phyloP scores from a whole-genome alignment of 371 early-diverging fungal genomes.

The Mortierella sp. region DNA sequence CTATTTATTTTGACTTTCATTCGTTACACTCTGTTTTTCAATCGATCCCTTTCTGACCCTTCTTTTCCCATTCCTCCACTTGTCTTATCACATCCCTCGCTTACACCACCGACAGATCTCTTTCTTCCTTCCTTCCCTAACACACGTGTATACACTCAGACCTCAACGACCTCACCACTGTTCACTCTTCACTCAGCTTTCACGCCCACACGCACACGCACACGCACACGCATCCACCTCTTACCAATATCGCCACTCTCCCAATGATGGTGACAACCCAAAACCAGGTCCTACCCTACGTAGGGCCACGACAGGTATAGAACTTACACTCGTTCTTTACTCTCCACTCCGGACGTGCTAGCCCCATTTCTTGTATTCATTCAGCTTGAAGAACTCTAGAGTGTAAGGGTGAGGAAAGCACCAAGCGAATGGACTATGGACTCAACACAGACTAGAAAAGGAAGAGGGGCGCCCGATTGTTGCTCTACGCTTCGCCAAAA shows the following conservation, averaged over 20 bases:
- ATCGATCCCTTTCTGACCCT: not conserved
- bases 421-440: not conserved
- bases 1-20: too few species aligned
- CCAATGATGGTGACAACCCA: slow-evolving; percentile 24
- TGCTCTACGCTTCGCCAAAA: not conserved
- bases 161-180: not conserved
- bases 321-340: not conserved
- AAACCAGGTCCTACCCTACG: slow-evolving; percentile 24
- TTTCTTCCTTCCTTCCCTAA: not conserved
- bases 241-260: not conserved
- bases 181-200: not conserved
- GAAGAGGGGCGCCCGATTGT: not conserved
- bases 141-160: not conserved
- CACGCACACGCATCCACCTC: not conserved
- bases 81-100: not conserved
- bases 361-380: too few species aligned
- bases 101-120: not conserved
- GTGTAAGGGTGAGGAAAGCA: not conserved
- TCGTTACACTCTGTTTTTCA: not conserved
- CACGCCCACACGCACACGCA: not conserved
- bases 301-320: slow-evolving; percentile 22
- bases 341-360: not conserved
- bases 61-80: not conserved
- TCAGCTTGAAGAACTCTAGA: not conserved
- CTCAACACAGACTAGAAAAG: not conserved